Evolutionary conservation across 352 stramenopile genomes (phyloP), one percentile per base, ranked within the genome.

Genomic region (Globisporangium middletonii): DNA sequence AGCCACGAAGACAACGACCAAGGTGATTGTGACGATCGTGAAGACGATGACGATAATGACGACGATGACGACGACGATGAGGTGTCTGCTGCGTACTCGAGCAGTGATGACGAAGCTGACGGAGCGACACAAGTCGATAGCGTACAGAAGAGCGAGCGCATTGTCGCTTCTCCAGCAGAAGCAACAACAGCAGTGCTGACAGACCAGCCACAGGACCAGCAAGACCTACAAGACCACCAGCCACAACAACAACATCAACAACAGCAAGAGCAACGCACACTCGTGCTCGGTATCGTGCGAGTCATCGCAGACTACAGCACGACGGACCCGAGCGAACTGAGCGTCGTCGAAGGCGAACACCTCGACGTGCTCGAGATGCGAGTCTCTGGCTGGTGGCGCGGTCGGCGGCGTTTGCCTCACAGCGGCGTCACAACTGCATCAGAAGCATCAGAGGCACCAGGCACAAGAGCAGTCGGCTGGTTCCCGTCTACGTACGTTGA

Each of bases 401-500:
- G 73, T 9, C 33, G 37, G 9, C 42, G 19, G 0, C 49, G 18
- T 7, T 5, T 18, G 13, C 13, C 41, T 2, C 41, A 41, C 9
- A 37, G 28, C 23, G 15, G 2, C 13, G 28, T 27, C 42, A 18
- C 42, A 5, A 41, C 53, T 28, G 16, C 5, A 18, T 8, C 13
- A 19, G 41, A 11, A 19, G 7, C 41, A 18, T 11, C 41, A 46
- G 41, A 13, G 12, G 11, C 41, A 19, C 1, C 41, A 46, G 5
- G 9, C 13, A 19, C 23, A 23, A 23, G 23, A 23, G 23, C 23
- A 23, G 23, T 58, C 33, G 73, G 73, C 5, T 83, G 73, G 73
- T 83, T 83, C 30, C 73, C 73, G n/a, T 74, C 68, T 27, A 83
- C 70, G 3, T 83, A 83, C 64, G 71, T 76, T 15, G 63, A 83